These are phyloP conservation scores for Hymenoscyphus infarciens DNA, from an alignment of 2,329 filamentous ascomycete species.

Conservation along the genomic window DNA sequence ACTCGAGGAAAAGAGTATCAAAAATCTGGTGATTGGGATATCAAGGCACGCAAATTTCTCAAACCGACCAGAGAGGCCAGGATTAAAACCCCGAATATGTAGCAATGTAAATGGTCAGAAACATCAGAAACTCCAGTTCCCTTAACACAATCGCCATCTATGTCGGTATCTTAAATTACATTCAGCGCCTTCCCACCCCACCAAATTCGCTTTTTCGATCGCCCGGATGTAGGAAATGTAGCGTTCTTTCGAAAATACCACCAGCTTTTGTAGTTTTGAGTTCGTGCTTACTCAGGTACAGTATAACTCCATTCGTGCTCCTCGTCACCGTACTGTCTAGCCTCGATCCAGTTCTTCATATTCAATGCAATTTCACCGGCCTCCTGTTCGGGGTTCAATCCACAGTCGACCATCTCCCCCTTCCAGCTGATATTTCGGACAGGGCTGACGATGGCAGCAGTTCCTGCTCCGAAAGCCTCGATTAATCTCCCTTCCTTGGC, in stretches of 20 bases:
- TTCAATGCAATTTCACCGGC: constrained; percentile 78
- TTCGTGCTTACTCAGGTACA: constrained; percentile 20
- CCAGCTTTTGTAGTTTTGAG: neutral
- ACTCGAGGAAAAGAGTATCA: too few relatives aligned
- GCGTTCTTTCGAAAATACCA: neutral
- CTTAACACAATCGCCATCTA: neutral
- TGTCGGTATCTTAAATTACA: neutral
- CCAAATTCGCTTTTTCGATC: neutral
- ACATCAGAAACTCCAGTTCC: neutral
- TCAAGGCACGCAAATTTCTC: neutral
- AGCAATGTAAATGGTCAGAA: neutral
- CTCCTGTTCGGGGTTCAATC: constrained; percentile 75
- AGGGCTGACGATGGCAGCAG: constrained; percentile 89
- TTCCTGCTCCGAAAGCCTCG: constrained; percentile 92
- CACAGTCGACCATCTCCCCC: constrained; percentile 77
- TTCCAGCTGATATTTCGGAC: constrained; percentile 88
- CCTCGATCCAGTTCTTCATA: constrained; percentile 97
- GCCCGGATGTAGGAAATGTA: neutral
- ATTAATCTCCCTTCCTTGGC: constrained; percentile 79
- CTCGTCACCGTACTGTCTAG: constrained; percentile 90
- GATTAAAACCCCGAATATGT: neutral
- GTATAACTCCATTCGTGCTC: constrained; percentile 83
- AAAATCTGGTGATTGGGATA: too few relatives aligned
- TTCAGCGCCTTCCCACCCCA: neutral
- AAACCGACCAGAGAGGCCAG: neutral